Percentiles rank a stretch among this genome's conserved stretches.
phyloP scores from a whole-genome alignment of 306 rosid genomes.

The Quercus robur region DNA sequence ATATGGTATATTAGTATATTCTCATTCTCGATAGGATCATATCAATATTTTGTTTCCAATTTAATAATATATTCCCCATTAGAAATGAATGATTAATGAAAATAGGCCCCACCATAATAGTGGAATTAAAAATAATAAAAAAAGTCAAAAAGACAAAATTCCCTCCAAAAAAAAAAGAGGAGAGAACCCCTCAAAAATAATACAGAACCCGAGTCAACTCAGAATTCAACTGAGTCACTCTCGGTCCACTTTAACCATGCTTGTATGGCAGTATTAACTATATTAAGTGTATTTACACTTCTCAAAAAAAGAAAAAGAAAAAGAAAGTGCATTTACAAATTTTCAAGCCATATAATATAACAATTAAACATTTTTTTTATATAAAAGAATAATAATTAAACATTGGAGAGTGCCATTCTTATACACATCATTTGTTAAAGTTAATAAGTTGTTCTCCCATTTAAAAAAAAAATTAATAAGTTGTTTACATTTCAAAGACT shows the following conservation, averaged over 20 bases:
- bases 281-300: too few species aligned
- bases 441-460: too few species aligned
- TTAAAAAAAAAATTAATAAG: too few species aligned
- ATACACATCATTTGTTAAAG: too few species aligned
- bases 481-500: too few species aligned
- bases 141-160: not conserved
- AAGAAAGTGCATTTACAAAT: not conserved
- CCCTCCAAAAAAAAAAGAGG: not conserved
- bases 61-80: too few species aligned
- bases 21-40: constrained; percentile 31
- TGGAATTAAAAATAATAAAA: constrained; percentile 21
- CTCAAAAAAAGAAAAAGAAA: not conserved
- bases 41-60: constrained; percentile 1
- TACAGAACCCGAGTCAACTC: not conserved
- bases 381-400: too few species aligned
- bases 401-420: too few species aligned
- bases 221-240: not conserved
- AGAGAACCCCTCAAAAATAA: not conserved
- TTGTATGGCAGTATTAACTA: too few species aligned
- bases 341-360: too few species aligned
- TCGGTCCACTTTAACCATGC: not conserved
- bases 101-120: not conserved
- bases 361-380: too few species aligned
- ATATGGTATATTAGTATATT: constrained; percentile 42
- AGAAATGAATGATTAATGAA: constrained; percentile 1